These are phyloP conservation scores for Pelargonium australe DNA, from an alignment of 441 rosid genomes.

Conservation along the genomic window DNA sequence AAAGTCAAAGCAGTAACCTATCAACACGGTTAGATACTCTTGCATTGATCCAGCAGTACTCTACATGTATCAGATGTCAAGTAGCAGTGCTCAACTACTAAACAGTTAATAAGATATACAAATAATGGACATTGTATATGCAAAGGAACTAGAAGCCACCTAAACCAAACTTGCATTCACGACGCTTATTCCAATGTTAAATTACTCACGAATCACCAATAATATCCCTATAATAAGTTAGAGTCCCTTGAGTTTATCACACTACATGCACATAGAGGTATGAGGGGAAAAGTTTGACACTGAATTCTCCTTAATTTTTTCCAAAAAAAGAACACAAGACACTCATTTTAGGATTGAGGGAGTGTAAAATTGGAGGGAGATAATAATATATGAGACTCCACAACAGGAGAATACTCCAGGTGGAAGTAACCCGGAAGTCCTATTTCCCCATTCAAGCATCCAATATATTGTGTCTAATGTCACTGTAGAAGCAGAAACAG, in stretches of 20 bases:
- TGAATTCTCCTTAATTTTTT: too few relatives aligned
- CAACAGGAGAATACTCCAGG: conserved; percentile 41
- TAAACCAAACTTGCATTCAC: not conserved
- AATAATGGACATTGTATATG: not conserved
- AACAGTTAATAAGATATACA: not conserved
- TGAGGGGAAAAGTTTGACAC: too few relatives aligned
- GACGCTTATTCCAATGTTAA: not conserved
- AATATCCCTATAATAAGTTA: too few relatives aligned
- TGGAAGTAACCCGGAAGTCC: conserved; percentile 42
- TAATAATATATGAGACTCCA: conserved; percentile 18
- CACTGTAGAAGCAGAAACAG: conserved; percentile 32
- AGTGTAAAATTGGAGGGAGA: conserved; percentile 15
- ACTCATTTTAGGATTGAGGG: not conserved
- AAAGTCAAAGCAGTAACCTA: not conserved
- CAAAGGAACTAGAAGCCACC: not conserved
- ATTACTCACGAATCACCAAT: too few relatives aligned
- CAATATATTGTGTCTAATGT: conserved; percentile 23
- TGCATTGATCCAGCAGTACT: not conserved
- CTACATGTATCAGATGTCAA: not conserved
- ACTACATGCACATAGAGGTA: too few relatives aligned
- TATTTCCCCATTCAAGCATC: conserved; percentile 11
- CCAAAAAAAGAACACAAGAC: too few relatives aligned
- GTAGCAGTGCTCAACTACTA: not conserved
- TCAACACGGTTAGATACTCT: not conserved
- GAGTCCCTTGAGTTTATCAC: too few relatives aligned